Evolutionary conservation across 495 filamentous ascomycete genomes (phyloP).

Genomic region (Tetracladium setigerum): DNA sequence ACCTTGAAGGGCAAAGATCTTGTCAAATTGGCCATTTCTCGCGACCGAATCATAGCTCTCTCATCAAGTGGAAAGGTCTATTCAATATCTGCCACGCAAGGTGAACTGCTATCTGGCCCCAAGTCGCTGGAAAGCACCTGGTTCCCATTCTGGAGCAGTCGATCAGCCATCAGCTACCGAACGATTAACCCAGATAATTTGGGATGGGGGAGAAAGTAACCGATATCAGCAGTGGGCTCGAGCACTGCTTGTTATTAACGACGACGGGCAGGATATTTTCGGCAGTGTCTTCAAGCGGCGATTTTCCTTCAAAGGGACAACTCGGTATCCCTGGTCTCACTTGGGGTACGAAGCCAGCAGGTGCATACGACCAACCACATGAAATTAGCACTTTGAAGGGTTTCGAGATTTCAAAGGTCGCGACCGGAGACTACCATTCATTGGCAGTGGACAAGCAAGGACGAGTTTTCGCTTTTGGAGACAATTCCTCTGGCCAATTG

Average conservation of each 20-base stretch:
- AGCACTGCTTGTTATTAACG: slow-evolving; percentile 84
- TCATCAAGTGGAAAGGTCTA: slow-evolving; percentile 74
- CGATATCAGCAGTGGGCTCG: slow-evolving; percentile 65
- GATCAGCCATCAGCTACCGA: slow-evolving; percentile 61
- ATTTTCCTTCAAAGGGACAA: slow-evolving; percentile 77
- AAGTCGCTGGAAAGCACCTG: slow-evolving; percentile 61
- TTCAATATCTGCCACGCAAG: slow-evolving; percentile 69
- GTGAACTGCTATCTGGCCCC: slow-evolving; percentile 55
- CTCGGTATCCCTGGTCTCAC: slow-evolving; percentile 77
- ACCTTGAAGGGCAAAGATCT: slow-evolving; percentile 82
- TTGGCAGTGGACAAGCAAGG: slow-evolving; percentile 67
- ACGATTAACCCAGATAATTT: slow-evolving; percentile 57
- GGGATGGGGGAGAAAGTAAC: slow-evolving; percentile 67
- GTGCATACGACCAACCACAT: slow-evolving; percentile 71
- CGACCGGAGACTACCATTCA: slow-evolving; percentile 83
- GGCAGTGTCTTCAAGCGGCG: slow-evolving; percentile 65
- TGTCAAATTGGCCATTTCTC: slow-evolving; percentile 60
- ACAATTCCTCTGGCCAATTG: slow-evolving; percentile 82
- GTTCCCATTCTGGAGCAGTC: slow-evolving; percentile 63
- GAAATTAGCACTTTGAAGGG: slow-evolving; percentile 60
- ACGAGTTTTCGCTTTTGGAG: slow-evolving; percentile 78
- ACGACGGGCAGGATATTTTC: slow-evolving; percentile 79
- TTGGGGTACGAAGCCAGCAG: slow-evolving; percentile 70
- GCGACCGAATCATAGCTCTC: slow-evolving; percentile 76
- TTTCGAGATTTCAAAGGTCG: slow-evolving; percentile 58